A percentile compares a stretch with the other conserved stretches of the same genome.
Conservation (phyloP, 23 red algal species). For the Rhodosorus marinus region DNA sequence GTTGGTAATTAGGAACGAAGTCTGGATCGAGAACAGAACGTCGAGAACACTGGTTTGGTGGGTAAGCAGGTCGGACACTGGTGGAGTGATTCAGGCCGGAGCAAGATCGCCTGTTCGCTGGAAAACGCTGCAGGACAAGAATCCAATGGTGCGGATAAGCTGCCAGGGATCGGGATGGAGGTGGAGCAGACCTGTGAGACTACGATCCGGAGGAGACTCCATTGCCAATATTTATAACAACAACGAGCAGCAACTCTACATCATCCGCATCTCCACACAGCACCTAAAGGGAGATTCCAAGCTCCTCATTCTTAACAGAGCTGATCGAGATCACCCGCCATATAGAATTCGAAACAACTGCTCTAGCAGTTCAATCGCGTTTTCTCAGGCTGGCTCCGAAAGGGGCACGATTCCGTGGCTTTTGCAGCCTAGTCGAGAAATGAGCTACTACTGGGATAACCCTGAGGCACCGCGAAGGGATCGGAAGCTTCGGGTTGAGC, state of each 20-base stretch:
- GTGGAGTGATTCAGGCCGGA: too few relatives aligned
- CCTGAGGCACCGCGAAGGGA: constrained; percentile 48
- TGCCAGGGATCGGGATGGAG: too few relatives aligned
- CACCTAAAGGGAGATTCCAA: constrained; percentile 25
- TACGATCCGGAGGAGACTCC: constrained; percentile 35
- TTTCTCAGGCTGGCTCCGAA: constrained; percentile 65
- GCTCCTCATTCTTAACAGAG: constrained; percentile 26
- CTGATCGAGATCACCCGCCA: constrained; percentile 55
- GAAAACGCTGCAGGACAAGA: too few relatives aligned
- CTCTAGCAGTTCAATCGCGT: constrained; percentile 38
- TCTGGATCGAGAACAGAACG: too few relatives aligned
- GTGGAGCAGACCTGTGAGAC: constrained; percentile 40
- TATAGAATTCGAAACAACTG: constrained; percentile 75
- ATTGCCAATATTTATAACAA: constrained; percentile 73
- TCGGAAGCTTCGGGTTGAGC: constrained; percentile 36
- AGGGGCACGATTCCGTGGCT: constrained; percentile 68
- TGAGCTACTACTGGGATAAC: constrained; percentile 80
- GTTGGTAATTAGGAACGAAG: too few relatives aligned
- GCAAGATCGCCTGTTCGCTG: too few relatives aligned
- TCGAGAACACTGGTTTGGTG: too few relatives aligned
- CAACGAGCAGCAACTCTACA: constrained; percentile 73
- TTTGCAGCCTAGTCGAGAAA: constrained; percentile 46
- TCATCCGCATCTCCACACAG: constrained; percentile 30
- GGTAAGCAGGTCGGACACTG: too few relatives aligned
- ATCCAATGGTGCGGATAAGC: too few relatives aligned